These are phyloP conservation scores for Elsinoe necatrix DNA, from an alignment of 2,329 filamentous ascomycete genomes.

Conservation along the genomic window DNA sequence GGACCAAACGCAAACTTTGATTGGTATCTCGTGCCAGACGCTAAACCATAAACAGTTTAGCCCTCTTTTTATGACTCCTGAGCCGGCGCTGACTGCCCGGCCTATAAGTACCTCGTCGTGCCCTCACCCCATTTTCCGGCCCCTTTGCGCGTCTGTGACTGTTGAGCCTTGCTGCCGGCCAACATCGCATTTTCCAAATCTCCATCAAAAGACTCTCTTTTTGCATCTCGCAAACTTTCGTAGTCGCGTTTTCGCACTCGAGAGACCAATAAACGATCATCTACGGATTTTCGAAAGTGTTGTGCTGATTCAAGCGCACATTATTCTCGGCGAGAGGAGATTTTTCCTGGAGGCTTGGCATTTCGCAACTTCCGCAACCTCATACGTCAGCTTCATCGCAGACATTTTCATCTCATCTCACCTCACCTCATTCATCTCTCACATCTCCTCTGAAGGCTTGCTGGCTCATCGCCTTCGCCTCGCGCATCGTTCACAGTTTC, in stretches of 20 bases:
- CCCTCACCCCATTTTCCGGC: neutral
- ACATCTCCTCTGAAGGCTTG: slow-evolving; percentile 28
- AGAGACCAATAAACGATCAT: slow-evolving; percentile 11
- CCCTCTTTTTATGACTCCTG: neutral
- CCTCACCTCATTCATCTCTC: slow-evolving; percentile 7
- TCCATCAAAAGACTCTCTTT: slow-evolving; percentile 6
- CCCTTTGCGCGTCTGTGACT: slow-evolving; percentile 11
- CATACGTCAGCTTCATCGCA: slow-evolving; percentile 1
- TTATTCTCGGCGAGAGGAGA: slow-evolving; percentile 5
- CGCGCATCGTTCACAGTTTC: slow-evolving; percentile 21
- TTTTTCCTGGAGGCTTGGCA: slow-evolving; percentile 7
- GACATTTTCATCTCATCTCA: neutral
- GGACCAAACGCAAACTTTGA: slow-evolving; percentile 10
- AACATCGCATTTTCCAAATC: slow-evolving; percentile 2
- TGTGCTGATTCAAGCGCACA: slow-evolving; percentile 1
- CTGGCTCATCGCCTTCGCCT: slow-evolving; percentile 34
- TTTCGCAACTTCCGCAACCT: neutral
- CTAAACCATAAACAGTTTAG: neutral
- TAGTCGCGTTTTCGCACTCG: neutral
- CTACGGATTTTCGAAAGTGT: slow-evolving; percentile 5
- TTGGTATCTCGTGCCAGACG: neutral
- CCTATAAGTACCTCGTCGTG: slow-evolving; percentile 9
- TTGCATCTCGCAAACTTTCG: slow-evolving; percentile 13
- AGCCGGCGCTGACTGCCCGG: neutral
- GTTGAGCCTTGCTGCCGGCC: slow-evolving; percentile 15